Base-by-base conservation (phyloP, 1,284 basidiomycete species). In the Ganoderma sinense region DNA sequence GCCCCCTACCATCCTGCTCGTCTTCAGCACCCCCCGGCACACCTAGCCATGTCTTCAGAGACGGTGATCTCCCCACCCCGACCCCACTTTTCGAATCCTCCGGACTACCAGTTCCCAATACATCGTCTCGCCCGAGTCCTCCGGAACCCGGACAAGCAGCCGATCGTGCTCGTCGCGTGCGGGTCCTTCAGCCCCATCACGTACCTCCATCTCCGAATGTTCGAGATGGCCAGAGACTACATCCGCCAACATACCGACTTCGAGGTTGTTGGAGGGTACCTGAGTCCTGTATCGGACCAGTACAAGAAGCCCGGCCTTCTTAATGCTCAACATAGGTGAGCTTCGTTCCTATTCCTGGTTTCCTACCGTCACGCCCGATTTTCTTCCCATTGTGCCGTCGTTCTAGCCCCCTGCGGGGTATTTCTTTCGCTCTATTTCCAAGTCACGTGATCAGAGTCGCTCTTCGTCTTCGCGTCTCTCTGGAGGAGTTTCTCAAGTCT, bases 141-240 rank as follows among this genome's bases (percentile, higher is more conserved):
- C 62, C 87, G 88, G 62, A 87, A 93, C 78, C 78, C 90, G 8
- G 82, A 82, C 36, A 94, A 92, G 80, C 87, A 88, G 31, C 93
- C 93, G 26, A 82, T 94, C 74, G 91, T 94, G 66, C 87, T 94
- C 73, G 91, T 95, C 68, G 92, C 91, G 69, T 94, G 92, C 75
- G 93, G 92, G 51, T 94, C 92, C 72, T 94, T 94, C 86, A 93
- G 90, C 79, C 92, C 92, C 20, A 88, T 94, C 72, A 94, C 93
- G 23, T 94, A 93, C 76, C 89, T 94, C 68, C 92, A 93, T 78
- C 91, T 95, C 48, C 94, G 97, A 69, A 98, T 98, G 95, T 98
- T 98, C 82, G 97, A 98, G 81, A 98, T 98, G 97, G 97, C 97
- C 68, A 95, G 94, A 82, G 97, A 98, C 84, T 97, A 96, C 78